Base-by-base conservation (phyloP, 2,329 filamentous ascomycete species). In the Rutstroemia sp. region DNA sequence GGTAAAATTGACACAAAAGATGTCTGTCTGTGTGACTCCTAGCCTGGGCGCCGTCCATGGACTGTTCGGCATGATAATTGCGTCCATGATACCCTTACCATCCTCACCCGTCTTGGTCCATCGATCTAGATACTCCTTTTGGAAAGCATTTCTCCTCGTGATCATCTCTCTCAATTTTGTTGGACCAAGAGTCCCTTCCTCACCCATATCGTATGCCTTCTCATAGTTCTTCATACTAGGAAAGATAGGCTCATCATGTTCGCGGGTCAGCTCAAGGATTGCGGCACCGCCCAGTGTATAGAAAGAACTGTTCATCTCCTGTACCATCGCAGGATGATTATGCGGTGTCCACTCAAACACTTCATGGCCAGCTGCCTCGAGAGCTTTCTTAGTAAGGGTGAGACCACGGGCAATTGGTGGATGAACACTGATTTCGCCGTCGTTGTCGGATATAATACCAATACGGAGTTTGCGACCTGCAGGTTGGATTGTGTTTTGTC, bases 21-120 rank as follows among this genome's bases (percentile, higher is more conserved):
- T 21, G 3, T 52, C 54, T 23, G 41, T 56, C 49, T 68, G 65
- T 4, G 63, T 67, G 4, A 67, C 25, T 0, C 67, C 69, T 30
- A 69, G 49, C 10, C 71, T 65, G 1, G 71, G 68, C 1, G 71
- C 71, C 1, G 70, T 71, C 66, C 70, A 72, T 1, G 68, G 66
- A 5, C 63, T 62, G 6, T 65, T 53, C 4, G 71, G 63, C 48
- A 65, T 57, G 41, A 73, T 69, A 46, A 73, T 66, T 1, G 61
- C 70, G 63, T 72, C 71, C 63, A 72, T 69, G 3, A 63, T 41
- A 16, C 34, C 45, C 12, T 37, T 37, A 3, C 53, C 53, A 51
- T 51, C 27, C 2, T 10, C 39, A 2, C 53, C 70, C 1, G 70
- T 70, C 8, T 63, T 65, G 21, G 64, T 68, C 71, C 71, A 73